phyloP scores from a whole-genome alignment of 1,284 basidiomycete species.

The Tilletia walkeri region DNA sequence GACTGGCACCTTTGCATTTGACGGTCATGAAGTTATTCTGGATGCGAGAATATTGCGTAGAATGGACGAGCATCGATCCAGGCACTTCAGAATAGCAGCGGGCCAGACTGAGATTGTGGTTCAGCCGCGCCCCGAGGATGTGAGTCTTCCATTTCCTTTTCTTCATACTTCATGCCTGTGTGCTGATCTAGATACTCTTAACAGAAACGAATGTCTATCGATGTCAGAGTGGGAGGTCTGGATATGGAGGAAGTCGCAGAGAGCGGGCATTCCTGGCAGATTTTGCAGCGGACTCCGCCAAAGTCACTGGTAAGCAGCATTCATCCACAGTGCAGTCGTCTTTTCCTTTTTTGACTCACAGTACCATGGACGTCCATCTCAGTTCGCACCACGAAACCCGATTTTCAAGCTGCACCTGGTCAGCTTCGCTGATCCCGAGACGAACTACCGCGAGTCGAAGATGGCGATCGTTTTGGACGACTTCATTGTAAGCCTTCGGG shows the following conservation, averaged over 20 bases:
- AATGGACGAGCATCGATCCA: background rate
- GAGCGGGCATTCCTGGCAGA: background rate
- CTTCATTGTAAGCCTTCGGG: constrained; percentile 67
- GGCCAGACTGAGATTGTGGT: background rate
- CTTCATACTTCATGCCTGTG: background rate
- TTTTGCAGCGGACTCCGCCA: constrained; percentile 1
- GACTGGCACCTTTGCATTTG: too few relatives aligned
- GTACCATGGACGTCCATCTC: background rate
- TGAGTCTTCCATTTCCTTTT: background rate
- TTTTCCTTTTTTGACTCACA: too few relatives aligned
- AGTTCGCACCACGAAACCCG: constrained; percentile 29
- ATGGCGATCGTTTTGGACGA: constrained; percentile 68
- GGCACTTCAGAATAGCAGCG: constrained; percentile 15
- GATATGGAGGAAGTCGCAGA: constrained; percentile 10
- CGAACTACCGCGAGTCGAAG: constrained; percentile 72
- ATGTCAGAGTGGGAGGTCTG: background rate
- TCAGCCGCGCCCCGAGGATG: background rate
- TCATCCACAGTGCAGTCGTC: too few relatives aligned
- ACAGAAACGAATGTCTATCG: background rate
- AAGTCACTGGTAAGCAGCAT: background rate
- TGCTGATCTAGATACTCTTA: background rate
- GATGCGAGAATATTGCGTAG: background rate
- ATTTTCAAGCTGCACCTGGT: constrained; percentile 69
- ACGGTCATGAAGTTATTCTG: too few relatives aligned
- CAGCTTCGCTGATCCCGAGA: constrained; percentile 67